Evolutionary conservation across 1,139 yeast species (phyloP).

Genomic region (Pichiaceae sp.): DNA sequence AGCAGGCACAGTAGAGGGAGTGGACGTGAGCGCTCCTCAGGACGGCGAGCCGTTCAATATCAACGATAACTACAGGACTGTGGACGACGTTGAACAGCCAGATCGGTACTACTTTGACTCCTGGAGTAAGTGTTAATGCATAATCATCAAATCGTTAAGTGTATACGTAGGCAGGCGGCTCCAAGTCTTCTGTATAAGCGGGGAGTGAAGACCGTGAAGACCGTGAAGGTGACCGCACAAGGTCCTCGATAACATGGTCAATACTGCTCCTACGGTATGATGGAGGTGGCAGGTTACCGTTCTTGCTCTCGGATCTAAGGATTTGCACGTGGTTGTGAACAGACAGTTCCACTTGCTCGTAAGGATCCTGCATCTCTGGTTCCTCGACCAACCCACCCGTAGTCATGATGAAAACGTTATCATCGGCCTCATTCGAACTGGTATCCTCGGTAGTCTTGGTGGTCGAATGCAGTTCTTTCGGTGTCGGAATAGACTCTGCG

Average conservation of each 20-base stretch:
- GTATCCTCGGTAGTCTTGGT: background rate
- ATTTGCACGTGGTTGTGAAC: conserved; percentile 13
- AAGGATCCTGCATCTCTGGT: background rate
- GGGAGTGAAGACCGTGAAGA: too few species aligned
- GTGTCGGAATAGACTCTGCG: background rate
- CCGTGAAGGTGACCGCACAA: background rate
- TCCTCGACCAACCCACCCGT: conserved; percentile 15
- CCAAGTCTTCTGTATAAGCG: background rate
- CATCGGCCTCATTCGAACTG: conserved; percentile 8
- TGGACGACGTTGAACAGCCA: conserved; percentile 10
- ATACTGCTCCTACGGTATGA: conserved; percentile 5
- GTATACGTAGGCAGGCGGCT: background rate
- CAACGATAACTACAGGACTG: conserved; percentile 22
- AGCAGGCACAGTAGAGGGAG: conserved; percentile 32
- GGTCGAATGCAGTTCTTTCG: background rate
- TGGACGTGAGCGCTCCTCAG: conserved; percentile 18
- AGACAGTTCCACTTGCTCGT: conserved; percentile 13
- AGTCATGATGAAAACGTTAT: conserved; percentile 13
- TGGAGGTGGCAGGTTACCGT: conserved; percentile 17
- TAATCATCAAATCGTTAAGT: background rate
- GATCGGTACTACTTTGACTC: conserved; percentile 16
- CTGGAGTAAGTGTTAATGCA: conserved; percentile 16
- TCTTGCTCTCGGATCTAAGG: conserved; percentile 11
- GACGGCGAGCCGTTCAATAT: conserved; percentile 20
- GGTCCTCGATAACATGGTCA: background rate